phyloP scores from a whole-genome alignment of 495 filamentous ascomycete species.

The Coniosporium apollinis region DNA sequence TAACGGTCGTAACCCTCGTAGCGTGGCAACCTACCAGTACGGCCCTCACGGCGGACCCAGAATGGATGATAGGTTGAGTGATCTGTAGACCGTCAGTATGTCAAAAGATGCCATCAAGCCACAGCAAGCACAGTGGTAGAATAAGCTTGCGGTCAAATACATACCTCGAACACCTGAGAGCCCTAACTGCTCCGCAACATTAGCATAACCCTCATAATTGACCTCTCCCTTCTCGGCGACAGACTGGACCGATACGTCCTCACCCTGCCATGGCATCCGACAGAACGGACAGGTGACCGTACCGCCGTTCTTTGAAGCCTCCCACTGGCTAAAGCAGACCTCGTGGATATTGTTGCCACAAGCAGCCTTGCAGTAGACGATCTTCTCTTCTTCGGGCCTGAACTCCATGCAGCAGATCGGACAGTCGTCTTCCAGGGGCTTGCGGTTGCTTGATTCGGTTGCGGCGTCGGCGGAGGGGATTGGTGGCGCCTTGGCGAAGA shows the following conservation, averaged over 20 bases:
- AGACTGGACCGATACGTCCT: constrained; percentile 30
- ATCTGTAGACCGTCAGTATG: too few species aligned
- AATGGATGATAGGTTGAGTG: constrained; percentile 13
- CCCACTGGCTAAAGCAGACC: constrained; percentile 57
- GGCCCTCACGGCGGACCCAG: too few species aligned
- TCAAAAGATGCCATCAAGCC: too few species aligned
- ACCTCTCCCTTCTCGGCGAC: constrained; percentile 6
- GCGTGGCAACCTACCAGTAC: too few species aligned
- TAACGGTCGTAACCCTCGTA: too few species aligned
- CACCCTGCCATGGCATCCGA: constrained; percentile 44
- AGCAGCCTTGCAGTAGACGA: constrained; percentile 53
- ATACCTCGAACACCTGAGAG: too few species aligned
- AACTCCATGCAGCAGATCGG: constrained; percentile 66
- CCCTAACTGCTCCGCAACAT: constrained; percentile 15
- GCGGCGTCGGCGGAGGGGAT: constrained; percentile 18
- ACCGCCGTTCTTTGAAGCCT: constrained; percentile 30
- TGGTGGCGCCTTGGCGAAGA: constrained; percentile 39
- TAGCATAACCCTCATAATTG: constrained; percentile 16
- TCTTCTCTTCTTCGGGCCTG: constrained; percentile 34
- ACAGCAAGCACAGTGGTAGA: too few species aligned
- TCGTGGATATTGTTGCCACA: constrained; percentile 72
- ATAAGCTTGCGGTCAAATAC: too few species aligned
- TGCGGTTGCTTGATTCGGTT: constrained; percentile 25
- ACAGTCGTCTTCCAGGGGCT: constrained; percentile 55
- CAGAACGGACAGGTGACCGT: constrained; percentile 53